These are phyloP conservation scores for Aegilops umbellulata DNA, from an alignment of 176 grass and related monocot genomes.

Conservation along the genomic window DNA sequence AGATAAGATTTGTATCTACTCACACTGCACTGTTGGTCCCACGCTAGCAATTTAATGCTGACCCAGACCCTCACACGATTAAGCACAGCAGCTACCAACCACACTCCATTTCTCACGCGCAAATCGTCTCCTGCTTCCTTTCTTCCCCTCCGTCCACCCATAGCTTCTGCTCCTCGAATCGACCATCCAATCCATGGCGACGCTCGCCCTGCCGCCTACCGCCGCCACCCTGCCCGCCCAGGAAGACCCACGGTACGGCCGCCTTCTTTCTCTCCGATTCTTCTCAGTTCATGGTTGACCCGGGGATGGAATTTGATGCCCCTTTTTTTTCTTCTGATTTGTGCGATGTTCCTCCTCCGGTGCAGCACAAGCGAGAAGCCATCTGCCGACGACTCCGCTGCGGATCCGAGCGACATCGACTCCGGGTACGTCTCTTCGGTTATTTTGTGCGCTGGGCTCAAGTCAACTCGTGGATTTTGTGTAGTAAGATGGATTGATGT, in stretches of 20 bases:
- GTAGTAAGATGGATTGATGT: slow-evolving; percentile 21
- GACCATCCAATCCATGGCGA: slow-evolving; percentile 32
- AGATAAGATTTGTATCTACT: neutral
- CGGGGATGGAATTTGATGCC: neutral
- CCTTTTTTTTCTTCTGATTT: neutral
- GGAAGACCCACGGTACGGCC: slow-evolving; percentile 11
- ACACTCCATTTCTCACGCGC: neutral
- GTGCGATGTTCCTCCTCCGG: neutral
- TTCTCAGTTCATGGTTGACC: neutral
- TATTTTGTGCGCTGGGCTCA: neutral
- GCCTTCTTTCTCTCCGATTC: neutral
- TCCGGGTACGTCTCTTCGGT: slow-evolving; percentile 15
- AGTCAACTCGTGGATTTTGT: neutral
- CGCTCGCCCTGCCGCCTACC: slow-evolving; percentile 19
- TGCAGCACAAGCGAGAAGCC: slow-evolving; percentile 3
- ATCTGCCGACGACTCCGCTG: neutral
- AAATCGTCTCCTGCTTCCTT: slow-evolving; percentile 17
- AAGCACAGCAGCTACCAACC: slow-evolving; percentile 15
- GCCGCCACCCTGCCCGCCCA: neutral
- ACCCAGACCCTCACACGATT: neutral
- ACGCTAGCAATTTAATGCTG: slow-evolving; percentile 15
- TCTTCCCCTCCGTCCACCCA: slow-evolving; percentile 20
- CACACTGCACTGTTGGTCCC: neutral
- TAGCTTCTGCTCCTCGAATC: neutral
- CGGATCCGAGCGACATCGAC: slow-evolving; percentile 33